Evolutionary conservation across 208 protist species (phyloP).

Genomic region (Acanthamoeba sp.): DNA sequence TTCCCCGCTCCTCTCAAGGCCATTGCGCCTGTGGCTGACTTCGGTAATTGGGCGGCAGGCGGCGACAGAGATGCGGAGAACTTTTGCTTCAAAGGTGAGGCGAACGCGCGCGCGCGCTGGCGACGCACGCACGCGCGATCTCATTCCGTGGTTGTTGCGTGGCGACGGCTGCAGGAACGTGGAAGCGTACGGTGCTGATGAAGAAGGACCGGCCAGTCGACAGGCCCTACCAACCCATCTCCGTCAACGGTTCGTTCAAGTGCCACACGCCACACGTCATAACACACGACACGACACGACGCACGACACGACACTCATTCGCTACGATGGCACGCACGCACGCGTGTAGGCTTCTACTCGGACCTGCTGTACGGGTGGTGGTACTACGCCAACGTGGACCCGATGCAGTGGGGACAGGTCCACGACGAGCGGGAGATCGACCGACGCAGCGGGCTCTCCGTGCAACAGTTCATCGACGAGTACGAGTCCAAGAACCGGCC

Average conservation of each 20-base stretch:
- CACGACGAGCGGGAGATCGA: slow-evolving; percentile 75
- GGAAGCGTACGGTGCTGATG: slow-evolving; percentile 51
- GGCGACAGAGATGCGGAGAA: not conserved
- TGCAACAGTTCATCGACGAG: slow-evolving; percentile 75
- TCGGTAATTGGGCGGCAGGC: no score
- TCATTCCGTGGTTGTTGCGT: not conserved
- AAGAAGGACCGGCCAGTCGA: slow-evolving; percentile 34
- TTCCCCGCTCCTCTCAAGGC: no score
- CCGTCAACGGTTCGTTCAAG: not conserved
- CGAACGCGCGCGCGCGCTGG: no score
- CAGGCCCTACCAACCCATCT: slow-evolving; percentile 34
- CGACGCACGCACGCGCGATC: not conserved
- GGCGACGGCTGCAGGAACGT: not conserved
- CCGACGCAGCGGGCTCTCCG: slow-evolving; percentile 67
- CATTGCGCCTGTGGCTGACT: no score
- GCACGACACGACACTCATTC: not conserved
- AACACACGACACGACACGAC: not conserved
- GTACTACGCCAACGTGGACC: slow-evolving; percentile 62
- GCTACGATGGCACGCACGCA: not conserved
- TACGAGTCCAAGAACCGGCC: slow-evolving; percentile 80
- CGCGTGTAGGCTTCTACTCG: slow-evolving; percentile 31
- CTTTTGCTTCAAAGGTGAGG: slow-evolving; percentile 42
- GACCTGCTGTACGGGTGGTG: slow-evolving; percentile 49
- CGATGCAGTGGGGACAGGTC: slow-evolving; percentile 5
- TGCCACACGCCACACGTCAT: not conserved